Conservation (phyloP, 495 filamentous ascomycete genomes). For the Pyronema domesticum region DNA sequence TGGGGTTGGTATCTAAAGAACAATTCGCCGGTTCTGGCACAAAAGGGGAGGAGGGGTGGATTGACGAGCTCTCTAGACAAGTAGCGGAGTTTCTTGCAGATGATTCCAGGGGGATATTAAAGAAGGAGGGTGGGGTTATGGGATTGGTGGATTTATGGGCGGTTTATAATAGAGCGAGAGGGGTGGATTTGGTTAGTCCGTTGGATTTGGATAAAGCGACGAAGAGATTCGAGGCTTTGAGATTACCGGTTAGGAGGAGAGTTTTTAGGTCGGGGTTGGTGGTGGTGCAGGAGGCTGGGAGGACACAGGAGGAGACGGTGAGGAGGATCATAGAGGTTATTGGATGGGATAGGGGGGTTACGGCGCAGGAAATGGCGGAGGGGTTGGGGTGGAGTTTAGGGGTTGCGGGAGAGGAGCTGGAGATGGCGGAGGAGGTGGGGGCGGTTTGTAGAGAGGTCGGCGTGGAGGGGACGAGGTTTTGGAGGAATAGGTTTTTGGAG, state of each 20-base stretch:
- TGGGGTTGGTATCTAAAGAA: constrained; percentile 83
- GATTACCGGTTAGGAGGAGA: constrained; percentile 67
- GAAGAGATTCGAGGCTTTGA: constrained; percentile 70
- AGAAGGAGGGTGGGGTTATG: constrained; percentile 78
- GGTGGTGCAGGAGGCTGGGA: constrained; percentile 74
- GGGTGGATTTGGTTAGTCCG: constrained; percentile 86
- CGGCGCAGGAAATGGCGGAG: constrained; percentile 75
- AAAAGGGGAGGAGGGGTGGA: neutral
- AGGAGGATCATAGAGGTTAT: constrained; percentile 60
- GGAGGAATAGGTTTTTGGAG: constrained; percentile 42
- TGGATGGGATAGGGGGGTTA: constrained; percentile 61
- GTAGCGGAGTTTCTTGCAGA: constrained; percentile 89
- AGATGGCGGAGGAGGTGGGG: constrained; percentile 88
- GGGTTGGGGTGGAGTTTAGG: constrained; percentile 95
- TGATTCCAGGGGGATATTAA: constrained; percentile 63
- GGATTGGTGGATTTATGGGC: constrained; percentile 94
- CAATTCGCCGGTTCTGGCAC: constrained; percentile 34
- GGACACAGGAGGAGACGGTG: constrained; percentile 82
- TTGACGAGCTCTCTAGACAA: constrained; percentile 59
- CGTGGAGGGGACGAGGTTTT: constrained; percentile 65
- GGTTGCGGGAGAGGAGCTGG: constrained; percentile 87
- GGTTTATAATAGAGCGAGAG: constrained; percentile 87
- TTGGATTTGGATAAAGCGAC: constrained; percentile 83
- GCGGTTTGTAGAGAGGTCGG: constrained; percentile 67
- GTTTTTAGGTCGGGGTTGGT: constrained; percentile 82